These are phyloP conservation scores for Penicillium psychrofluorescens DNA, from an alignment of 495 filamentous ascomycete species.

Conservation along the genomic window DNA sequence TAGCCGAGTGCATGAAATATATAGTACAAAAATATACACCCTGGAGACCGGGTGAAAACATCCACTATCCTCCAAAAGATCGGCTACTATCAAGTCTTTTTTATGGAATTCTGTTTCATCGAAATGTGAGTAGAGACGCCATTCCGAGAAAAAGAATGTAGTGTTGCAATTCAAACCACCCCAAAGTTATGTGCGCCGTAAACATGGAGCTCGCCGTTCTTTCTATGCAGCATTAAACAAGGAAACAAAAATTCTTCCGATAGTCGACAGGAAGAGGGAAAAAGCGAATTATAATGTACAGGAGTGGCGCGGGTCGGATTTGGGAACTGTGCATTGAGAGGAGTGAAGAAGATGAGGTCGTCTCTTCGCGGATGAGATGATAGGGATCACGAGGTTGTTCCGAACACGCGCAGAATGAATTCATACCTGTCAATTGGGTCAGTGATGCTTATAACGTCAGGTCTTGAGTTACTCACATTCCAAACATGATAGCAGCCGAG, in stretches of 20 bases:
- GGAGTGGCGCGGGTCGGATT: not conserved
- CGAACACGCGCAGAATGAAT: slow-evolving; percentile 52
- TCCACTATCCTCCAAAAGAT: too few relatives aligned
- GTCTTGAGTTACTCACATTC: slow-evolving; percentile 48
- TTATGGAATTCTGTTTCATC: too few relatives aligned
- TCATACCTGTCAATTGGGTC: slow-evolving; percentile 44
- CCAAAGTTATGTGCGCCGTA: slow-evolving; percentile 5
- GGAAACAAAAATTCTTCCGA: not conserved
- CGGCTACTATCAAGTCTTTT: too few relatives aligned
- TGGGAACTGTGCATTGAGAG: slow-evolving; percentile 1
- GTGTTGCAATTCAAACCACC: not conserved
- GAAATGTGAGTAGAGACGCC: too few relatives aligned
- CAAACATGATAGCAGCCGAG: slow-evolving; percentile 90
- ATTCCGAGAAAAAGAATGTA: too few relatives aligned
- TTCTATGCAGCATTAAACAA: slow-evolving; percentile 2
- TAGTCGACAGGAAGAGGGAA: not conserved
- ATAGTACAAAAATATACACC: too few relatives aligned
- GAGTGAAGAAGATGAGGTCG: not conserved
- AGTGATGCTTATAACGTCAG: not conserved
- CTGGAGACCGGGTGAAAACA: too few relatives aligned
- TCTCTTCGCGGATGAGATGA: not conserved
- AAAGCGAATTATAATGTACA: slow-evolving; percentile 7
- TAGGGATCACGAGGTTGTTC: slow-evolving; percentile 12
- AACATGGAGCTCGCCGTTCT: slow-evolving; percentile 3
- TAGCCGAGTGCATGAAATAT: too few relatives aligned